Base-by-base conservation (phyloP, 192 early-diverging fungal genomes). In the Linderina pennispora region DNA sequence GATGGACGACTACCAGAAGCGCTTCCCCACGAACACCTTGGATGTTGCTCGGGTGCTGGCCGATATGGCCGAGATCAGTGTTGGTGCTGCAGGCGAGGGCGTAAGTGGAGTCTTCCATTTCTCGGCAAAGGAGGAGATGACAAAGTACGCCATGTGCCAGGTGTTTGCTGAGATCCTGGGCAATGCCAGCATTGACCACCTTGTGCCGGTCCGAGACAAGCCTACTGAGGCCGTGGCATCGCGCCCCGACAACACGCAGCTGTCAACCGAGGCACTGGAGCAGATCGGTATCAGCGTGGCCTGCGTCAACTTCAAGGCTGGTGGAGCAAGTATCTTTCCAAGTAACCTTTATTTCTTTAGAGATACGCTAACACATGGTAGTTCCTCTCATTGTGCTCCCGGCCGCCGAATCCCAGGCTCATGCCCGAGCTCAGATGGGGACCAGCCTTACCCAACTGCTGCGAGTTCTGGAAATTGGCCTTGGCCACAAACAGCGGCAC, bases 21-120 rank as follows among this genome's bases (percentile, higher is more conserved):
- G 92, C 33, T 94, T 81, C 61, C 92, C 92, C 3, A 90, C 88
- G n/a, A 86, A 91, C 49, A 82, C 83, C 6, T 70, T 66, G 9
- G 87, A 91, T 50, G 75, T 89, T 13, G 86, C 82, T 6, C 60
- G 80, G 15, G 85, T 84, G 11, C 66, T 89, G 36, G 51, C 70
- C 23, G 82, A 87, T 38, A 62, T 91, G 33, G 39, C 68, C 3
- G 58, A 79, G 66, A 62, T 54, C 53, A 37, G 47, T 23, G 33
- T 43, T 16, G 43, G 39, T 3, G 31, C 49, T 16, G 43, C 34
- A 0, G 40, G 43, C n/a, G 43, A 36, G 26, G 24, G 31, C 15
- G 37, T 62, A 3, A 22, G 32, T 8, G 71, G 69, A 4, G 23
- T 58, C 3, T 64, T 53, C 47, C 67, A 78, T 34, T 60, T 64